phyloP scores from a whole-genome alignment of 805 yeast genomes.

The Nakazawaea pomicola region DNA sequence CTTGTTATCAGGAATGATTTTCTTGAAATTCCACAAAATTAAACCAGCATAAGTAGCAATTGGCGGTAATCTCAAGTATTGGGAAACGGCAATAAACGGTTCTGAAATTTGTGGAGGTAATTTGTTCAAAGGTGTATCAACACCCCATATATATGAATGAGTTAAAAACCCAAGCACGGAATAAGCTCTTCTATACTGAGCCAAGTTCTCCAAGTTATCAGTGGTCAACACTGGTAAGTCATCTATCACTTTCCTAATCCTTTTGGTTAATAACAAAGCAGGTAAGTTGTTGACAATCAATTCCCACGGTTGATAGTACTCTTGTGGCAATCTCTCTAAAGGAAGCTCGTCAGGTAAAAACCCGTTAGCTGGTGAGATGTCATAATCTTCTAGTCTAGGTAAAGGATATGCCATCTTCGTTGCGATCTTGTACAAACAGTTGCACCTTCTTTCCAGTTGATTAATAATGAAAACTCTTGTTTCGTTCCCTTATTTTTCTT shows the following conservation, averaged over 20 bases:
- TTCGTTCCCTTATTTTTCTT: too few relatives aligned
- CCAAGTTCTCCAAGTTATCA: constrained; percentile 35
- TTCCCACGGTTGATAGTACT: constrained; percentile 79
- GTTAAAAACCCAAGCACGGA: constrained; percentile 72
- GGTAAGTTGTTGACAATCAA: constrained; percentile 60
- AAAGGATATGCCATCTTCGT: too few relatives aligned
- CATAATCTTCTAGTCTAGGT: constrained; percentile 59
- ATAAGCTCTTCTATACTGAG: constrained; percentile 74
- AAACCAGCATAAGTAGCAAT: constrained; percentile 84
- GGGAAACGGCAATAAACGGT: constrained; percentile 61
- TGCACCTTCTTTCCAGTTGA: too few relatives aligned
- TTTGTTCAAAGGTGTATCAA: constrained; percentile 50
- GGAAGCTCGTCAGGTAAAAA: constrained; percentile 75
- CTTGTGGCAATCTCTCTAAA: constrained; percentile 49
- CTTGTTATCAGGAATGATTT: constrained; percentile 41
- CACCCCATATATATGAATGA: constrained; percentile 91
- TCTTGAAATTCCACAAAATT: constrained; percentile 82
- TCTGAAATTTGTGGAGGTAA: constrained; percentile 65
- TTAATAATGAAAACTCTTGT: too few relatives aligned
- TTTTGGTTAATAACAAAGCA: constrained; percentile 60
- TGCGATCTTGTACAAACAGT: too few relatives aligned
- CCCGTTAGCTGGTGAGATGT: constrained; percentile 66
- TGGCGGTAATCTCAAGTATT: constrained; percentile 71
- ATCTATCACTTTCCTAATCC: constrained; percentile 61
- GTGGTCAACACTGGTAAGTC: constrained; percentile 51